Evolutionary conservation across 768 basidiomycete species (phyloP).

Genomic region (Termitomyces sp.): DNA sequence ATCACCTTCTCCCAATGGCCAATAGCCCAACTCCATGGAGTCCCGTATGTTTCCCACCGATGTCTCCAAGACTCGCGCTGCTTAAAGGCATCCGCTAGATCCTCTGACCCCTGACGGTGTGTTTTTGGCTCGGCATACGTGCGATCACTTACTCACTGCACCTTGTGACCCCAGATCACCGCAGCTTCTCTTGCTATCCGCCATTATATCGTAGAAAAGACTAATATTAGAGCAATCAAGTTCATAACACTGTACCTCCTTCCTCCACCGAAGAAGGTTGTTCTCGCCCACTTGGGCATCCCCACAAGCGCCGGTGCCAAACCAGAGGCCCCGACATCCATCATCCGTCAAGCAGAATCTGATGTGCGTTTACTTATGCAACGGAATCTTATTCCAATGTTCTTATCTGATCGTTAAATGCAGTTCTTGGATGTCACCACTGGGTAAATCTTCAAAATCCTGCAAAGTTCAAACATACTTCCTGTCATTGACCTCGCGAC

Average conservation of each 20-base stretch:
- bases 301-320: constrained; percentile 54
- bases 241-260: constrained; percentile 67
- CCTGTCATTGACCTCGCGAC: constrained; percentile 8
- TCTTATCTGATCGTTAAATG: background rate
- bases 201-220: constrained; percentile 45
- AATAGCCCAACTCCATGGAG: constrained; percentile 19
- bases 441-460: no score
- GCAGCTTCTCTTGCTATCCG: constrained; percentile 57
- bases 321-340: constrained; percentile 43
- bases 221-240: constrained; percentile 63
- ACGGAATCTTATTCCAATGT: background rate
- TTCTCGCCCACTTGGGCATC: constrained; percentile 76
- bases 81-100: constrained; percentile 55
- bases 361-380: constrained; percentile 45
- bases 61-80: constrained; percentile 17
- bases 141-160: background rate
- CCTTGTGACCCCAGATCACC: constrained; percentile 41
- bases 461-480: background rate
- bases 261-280: constrained; percentile 69
- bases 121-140: background rate
- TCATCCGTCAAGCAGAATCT: constrained; percentile 68
- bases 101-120: constrained; percentile 64
- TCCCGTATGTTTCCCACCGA: constrained; percentile 14
- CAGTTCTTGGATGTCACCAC: no score
- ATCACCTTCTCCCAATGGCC: background rate